phyloP scores from a whole-genome alignment of 768 basidiomycete genomes.

The Termitomyces sp. region DNA sequence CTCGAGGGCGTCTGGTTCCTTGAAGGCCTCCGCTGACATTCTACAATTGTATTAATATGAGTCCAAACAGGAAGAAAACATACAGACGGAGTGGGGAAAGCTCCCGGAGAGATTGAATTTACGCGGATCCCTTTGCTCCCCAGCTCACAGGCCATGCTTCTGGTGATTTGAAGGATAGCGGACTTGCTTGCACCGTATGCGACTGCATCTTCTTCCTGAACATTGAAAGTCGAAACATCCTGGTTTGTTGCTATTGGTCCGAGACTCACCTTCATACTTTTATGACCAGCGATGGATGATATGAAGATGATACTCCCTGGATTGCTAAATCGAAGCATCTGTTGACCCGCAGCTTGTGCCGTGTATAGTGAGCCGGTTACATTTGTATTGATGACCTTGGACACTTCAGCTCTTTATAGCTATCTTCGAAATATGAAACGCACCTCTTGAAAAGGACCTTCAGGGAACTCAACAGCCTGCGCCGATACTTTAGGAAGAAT shows the following conservation, averaged over 20 bases:
- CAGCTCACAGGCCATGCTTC: slow-evolving; percentile 71
- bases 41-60: slow-evolving; percentile 22
- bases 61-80: neutral
- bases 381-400: slow-evolving; percentile 63
- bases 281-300: slow-evolving; percentile 54
- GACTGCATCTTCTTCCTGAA: neutral
- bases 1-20: slow-evolving; percentile 50
- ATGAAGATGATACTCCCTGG: slow-evolving; percentile 58
- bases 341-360: neutral
- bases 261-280: slow-evolving; percentile 15
- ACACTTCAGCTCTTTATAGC: neutral
- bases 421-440: neutral
- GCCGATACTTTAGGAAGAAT: slow-evolving; percentile 43
- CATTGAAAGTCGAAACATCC: neutral
- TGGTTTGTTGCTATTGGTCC: neutral
- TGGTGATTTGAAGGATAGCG: slow-evolving; percentile 70
- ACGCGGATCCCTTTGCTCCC: slow-evolving; percentile 43
- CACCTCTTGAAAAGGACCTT: slow-evolving; percentile 52
- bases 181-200: slow-evolving; percentile 71
- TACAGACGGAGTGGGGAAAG: slow-evolving; percentile 57
- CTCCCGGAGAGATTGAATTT: slow-evolving; percentile 70
- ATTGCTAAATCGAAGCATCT: slow-evolving; percentile 30
- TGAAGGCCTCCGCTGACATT: slow-evolving; percentile 68
- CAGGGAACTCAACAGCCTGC: slow-evolving; percentile 59
- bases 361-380: slow-evolving; percentile 47